Base-by-base conservation (phyloP, 75 land plant genomes). In the Selaginella tamariscina region DNA sequence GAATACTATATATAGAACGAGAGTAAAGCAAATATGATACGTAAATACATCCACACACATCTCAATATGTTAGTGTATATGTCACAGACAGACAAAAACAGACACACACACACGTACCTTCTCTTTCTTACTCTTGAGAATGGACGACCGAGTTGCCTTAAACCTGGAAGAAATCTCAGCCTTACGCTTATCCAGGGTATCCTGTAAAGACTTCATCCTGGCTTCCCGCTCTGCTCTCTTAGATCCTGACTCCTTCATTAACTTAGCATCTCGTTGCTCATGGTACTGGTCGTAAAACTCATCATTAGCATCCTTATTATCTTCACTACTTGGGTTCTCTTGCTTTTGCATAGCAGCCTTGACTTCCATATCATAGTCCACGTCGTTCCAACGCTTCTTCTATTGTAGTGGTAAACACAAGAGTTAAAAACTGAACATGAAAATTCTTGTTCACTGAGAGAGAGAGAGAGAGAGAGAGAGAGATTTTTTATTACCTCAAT, bases 211-310 rank as follows among this genome's bases (percentile, higher is more conserved):
- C 26, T 59, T 59, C 62, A 59, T 8, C n/a, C 26, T 59, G 2
- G 62, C 62, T 26, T 59, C 62, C 21, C 62, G 8, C 26, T 59
- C 62, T 59, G 62, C 62, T 21, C n/a, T 59, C 62, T 59, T 59
- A 5, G 62, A 23, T 8, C 62, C 62, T 9, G 62, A 8, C 26
- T 59, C 62, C 23, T 26, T 59, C 62, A n/a, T 23, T 8, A 59
- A 27, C 62, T 59, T 59, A 23, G 21, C 62, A n/a, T 59, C 62
- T 26, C 62, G 62, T n/a, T 59, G 21, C n/a, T 59, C 62, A 59
- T 26, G 26, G 26, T 59, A 59, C 21, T 59, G 62, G 9, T 59
- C 62, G 26, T 59, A 59, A 23, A 59, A 27, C 21, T 26, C 21
- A 2, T 26, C 62, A 8, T 59, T n/a, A 9, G 8, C 62, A 8